phyloP scores from a whole-genome alignment of 306 rosid genomes.

The Astragalus glycyphyllos region DNA sequence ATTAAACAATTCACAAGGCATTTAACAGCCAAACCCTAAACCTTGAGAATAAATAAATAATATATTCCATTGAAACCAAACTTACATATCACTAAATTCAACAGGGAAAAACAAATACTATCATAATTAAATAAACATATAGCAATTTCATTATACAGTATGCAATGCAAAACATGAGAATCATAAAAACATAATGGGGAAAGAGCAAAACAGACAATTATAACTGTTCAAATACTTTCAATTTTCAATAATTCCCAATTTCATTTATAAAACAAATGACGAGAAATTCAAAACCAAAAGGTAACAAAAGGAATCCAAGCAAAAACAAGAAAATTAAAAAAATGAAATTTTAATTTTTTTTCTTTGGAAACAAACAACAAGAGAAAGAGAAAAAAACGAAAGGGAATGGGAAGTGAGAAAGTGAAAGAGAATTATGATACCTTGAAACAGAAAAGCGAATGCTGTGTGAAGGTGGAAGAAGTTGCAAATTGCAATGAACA shows the following conservation, averaged over 20 bases:
- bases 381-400: background rate
- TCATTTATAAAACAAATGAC: slow-evolving; percentile 4
- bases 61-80: slow-evolving; percentile 35
- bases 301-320: slow-evolving; percentile 5
- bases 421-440: slow-evolving; percentile 25
- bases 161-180: slow-evolving; percentile 1
- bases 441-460: background rate
- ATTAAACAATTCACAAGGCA: background rate
- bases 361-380: slow-evolving; percentile 22
- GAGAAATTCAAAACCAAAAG: slow-evolving; percentile 23
- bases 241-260: background rate
- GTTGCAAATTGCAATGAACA: background rate
- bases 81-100: slow-evolving; percentile 23
- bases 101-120: background rate
- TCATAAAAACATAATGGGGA: background rate
- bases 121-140: slow-evolving; percentile 9
- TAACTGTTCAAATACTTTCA: background rate
- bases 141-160: slow-evolving; percentile 24
- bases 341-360: slow-evolving; percentile 24
- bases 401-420: background rate
- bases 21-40: slow-evolving; percentile 39
- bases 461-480: slow-evolving; percentile 15
- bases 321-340: background rate
- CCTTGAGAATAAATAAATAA: slow-evolving; percentile 7
- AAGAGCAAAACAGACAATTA: background rate